Evolutionary conservation across 148 eudicot species (phyloP).

Genomic region (Fagopyrum homotropicum): DNA sequence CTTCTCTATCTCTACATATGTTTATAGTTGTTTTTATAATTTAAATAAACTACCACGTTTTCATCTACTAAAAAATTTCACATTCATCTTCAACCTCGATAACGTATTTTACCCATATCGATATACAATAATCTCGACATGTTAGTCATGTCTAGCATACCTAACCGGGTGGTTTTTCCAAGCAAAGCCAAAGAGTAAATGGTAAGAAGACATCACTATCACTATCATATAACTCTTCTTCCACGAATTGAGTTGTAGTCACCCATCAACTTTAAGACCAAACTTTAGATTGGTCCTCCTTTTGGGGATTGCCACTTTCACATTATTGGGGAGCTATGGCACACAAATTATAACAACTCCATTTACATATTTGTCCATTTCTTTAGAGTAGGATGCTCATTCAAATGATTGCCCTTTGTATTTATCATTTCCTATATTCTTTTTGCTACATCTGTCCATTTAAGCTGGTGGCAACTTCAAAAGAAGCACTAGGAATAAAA

Average conservation of each 20-base stretch:
- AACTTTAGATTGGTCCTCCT: not conserved
- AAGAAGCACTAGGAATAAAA: not conserved
- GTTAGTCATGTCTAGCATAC: too few relatives aligned
- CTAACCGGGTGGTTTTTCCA: not conserved
- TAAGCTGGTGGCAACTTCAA: not conserved
- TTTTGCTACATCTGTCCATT: not conserved
- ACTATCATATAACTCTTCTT: not conserved
- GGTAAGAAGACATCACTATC: not conserved
- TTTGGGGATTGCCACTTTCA: constrained; percentile 5
- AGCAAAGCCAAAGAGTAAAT: not conserved
- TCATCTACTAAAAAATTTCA: too few relatives aligned
- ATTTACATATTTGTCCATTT: not conserved
- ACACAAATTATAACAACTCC: not conserved
- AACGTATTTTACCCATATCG: too few relatives aligned
- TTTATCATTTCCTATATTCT: not conserved
- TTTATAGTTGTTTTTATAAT: too few relatives aligned
- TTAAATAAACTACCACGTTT: too few relatives aligned
- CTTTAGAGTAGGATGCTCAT: not conserved
- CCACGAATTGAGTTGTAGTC: not conserved
- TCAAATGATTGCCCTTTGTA: not conserved
- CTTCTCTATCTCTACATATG: too few relatives aligned
- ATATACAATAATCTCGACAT: too few relatives aligned
- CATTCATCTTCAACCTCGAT: too few relatives aligned
- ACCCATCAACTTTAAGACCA: constrained; percentile 1
- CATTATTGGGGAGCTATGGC: not conserved